Percentiles rank a stretch among this genome's conserved stretches.
phyloP scores from a whole-genome alignment of 1,284 basidiomycete genomes.

The Leccinum pachyderme region DNA sequence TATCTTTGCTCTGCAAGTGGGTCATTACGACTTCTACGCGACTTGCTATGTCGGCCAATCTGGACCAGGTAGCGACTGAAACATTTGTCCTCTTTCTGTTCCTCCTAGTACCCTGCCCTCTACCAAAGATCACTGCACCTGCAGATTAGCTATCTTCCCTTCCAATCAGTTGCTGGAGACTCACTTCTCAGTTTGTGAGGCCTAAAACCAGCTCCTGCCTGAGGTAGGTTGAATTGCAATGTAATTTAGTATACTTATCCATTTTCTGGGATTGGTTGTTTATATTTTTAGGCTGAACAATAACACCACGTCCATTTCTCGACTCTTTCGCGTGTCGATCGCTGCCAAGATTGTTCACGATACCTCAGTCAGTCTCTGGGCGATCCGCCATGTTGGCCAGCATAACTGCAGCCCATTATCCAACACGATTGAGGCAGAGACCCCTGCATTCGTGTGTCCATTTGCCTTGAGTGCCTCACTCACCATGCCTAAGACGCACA shows the following conservation, averaged over 20 bases:
- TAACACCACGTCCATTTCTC: not conserved
- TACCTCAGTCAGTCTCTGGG: no score
- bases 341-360: no score
- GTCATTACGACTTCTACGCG: not conserved
- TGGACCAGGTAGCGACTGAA: not conserved
- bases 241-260: not conserved
- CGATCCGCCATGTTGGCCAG: not conserved
- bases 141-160: not conserved
- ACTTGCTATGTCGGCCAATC: not conserved
- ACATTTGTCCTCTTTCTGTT: not conserved
- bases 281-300: not conserved
- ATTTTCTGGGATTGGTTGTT: not conserved
- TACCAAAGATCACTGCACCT: not conserved
- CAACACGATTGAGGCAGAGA: not conserved
- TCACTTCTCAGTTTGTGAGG: not conserved
- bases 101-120: not conserved
- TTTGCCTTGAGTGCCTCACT: not conserved
- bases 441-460: not conserved
- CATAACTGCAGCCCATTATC: not conserved
- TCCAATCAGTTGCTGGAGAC: not conserved
- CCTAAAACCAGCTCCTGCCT: not conserved
- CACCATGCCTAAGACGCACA: not conserved
- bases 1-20: conserved; percentile 5
- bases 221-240: not conserved
- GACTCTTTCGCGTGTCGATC: no score